These are phyloP conservation scores for Phylloporus sp. DNA, from an alignment of 768 basidiomycete species.

Conservation along the genomic window DNA sequence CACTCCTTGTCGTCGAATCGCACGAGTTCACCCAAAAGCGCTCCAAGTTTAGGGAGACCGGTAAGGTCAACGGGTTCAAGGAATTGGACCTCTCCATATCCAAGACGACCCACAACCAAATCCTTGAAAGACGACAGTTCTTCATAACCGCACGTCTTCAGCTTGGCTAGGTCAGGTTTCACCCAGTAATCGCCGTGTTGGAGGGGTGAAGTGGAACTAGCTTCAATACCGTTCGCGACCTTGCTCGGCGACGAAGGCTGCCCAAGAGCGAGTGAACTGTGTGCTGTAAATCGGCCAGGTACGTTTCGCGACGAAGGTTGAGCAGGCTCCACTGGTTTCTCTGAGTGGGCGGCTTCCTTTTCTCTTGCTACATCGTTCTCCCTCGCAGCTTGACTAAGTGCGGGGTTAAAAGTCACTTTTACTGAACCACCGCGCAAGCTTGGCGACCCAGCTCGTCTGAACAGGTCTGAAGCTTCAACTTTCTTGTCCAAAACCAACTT, in stretches of 20 bases:
- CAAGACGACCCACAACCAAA: conserved; percentile 85
- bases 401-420: conserved; percentile 71
- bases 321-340: conserved; percentile 15
- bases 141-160: conserved; percentile 67
- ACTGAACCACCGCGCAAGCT: conserved; percentile 23
- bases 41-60: conserved; percentile 68
- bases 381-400: conserved; percentile 66
- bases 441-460: conserved; percentile 45
- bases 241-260: conserved; percentile 25
- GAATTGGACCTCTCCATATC: conserved; percentile 85
- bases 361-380: conserved; percentile 58
- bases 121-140: conserved; percentile 69
- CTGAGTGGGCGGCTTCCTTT: conserved; percentile 27
- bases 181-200: conserved; percentile 91
- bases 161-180: conserved; percentile 67
- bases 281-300: conserved; percentile 39
- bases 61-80: conserved; percentile 82
- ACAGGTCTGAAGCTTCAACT: conserved; percentile 67
- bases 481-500: conserved; percentile 88
- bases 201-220: conserved; percentile 33
- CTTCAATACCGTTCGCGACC: conserved; percentile 25
- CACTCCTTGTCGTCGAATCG: conserved; percentile 90
- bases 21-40: conserved; percentile 81
- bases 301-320: conserved; percentile 38
- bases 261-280: conserved; percentile 29